Percentiles rank a stretch among this genome's conserved stretches.
These are phyloP conservation scores for Corylus avellana DNA, from an alignment of 306 rosid genomes.

Conservation along the genomic window DNA sequence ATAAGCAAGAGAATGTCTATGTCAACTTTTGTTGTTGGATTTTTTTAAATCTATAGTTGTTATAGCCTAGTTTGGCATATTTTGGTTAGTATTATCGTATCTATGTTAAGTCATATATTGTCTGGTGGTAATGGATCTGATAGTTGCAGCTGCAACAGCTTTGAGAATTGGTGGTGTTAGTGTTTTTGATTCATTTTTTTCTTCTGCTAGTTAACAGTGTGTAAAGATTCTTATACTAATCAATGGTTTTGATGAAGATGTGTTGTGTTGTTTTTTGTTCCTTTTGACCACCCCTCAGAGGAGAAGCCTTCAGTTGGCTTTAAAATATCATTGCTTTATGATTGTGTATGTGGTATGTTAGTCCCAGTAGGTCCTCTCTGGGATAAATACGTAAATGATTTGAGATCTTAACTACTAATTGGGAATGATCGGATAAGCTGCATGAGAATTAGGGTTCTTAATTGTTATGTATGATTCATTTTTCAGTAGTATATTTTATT, in stretches of 20 bases:
- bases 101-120: not conserved
- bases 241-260: not conserved
- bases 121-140: not conserved
- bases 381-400: not conserved
- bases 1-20: not conserved
- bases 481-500: not conserved
- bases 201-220: not conserved
- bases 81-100: not conserved
- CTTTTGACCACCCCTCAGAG: not conserved
- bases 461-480: not conserved
- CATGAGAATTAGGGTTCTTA: not conserved
- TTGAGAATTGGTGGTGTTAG: not conserved
- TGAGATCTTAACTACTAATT: not conserved
- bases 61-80: not conserved
- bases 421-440: not conserved
- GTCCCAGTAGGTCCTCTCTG: not conserved
- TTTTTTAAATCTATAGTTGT: not conserved
- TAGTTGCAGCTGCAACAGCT: not conserved
- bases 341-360: not conserved
- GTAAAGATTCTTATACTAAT: not conserved
- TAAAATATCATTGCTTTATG: not conserved
- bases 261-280: not conserved
- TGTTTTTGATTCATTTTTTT: not conserved
- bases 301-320: not conserved
- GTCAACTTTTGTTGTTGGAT: not conserved